A percentile compares a stretch with the other conserved stretches of the same genome.
These are phyloP conservation scores for Quercus dentata DNA, from an alignment of 306 rosid genomes.

Conservation along the genomic window DNA sequence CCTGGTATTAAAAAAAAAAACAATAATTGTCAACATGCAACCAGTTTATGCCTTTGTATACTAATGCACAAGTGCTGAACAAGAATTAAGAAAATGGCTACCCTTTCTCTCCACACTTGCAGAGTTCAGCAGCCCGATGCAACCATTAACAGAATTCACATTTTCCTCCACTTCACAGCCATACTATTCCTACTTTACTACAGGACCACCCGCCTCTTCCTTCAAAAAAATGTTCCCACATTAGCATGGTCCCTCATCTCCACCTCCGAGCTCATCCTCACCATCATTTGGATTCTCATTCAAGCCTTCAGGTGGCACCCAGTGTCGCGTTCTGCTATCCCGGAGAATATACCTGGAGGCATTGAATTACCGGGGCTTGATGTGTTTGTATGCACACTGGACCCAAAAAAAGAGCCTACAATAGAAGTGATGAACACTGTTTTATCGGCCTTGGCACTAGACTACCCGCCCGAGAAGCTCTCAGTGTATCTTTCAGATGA, in stretches of 20 bases:
- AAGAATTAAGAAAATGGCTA: background rate
- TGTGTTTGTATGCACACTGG: slow-evolving; percentile 44
- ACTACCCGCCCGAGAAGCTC: slow-evolving; percentile 37
- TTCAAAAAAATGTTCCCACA: background rate
- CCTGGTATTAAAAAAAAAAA: too few relatives aligned
- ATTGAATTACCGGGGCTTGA: slow-evolving; percentile 35
- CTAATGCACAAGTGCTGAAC: too few relatives aligned
- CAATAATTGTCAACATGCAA: too few relatives aligned
- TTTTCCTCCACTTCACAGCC: background rate
- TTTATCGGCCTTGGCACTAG: slow-evolving; percentile 37
- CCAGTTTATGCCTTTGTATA: too few relatives aligned
- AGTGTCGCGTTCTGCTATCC: slow-evolving; percentile 2
- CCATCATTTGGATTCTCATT: slow-evolving; percentile 23
- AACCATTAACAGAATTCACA: slow-evolving; percentile 16
- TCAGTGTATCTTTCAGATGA: slow-evolving; percentile 49
- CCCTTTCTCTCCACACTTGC: slow-evolving; percentile 20
- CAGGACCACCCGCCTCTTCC: slow-evolving; percentile 1
- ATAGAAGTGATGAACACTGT: slow-evolving; percentile 38
- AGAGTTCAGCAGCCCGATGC: slow-evolving; percentile 21
- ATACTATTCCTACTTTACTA: slow-evolving; percentile 21
- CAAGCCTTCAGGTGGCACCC: slow-evolving; percentile 36
- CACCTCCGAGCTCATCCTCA: slow-evolving; percentile 3
- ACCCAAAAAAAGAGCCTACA: slow-evolving; percentile 41
- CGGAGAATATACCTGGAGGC: slow-evolving; percentile 19
- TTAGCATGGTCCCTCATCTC: slow-evolving; percentile 20